These are phyloP conservation scores for Beauveria pseudobassiana DNA, from an alignment of 2,329 filamentous ascomycete species.

Conservation along the genomic window DNA sequence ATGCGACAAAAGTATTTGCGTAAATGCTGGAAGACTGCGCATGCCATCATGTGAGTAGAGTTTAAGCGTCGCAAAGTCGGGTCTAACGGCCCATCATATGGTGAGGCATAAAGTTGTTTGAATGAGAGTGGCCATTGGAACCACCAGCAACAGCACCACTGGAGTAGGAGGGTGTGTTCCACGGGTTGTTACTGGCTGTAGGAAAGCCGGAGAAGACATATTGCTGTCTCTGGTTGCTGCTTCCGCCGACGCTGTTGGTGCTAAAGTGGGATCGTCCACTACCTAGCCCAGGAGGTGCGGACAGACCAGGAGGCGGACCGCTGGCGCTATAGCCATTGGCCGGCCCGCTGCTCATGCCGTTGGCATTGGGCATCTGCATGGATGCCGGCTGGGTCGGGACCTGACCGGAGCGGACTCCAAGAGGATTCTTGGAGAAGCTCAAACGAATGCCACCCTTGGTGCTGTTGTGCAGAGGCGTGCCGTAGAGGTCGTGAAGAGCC, in stretches of 20 bases:
- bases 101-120: constrained; percentile 1
- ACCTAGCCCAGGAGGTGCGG: constrained; percentile 64
- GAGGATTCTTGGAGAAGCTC: constrained; percentile 94
- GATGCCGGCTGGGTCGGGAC: constrained; percentile 35
- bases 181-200: constrained; percentile 16
- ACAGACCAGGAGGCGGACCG: constrained; percentile 75
- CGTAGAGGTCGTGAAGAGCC: constrained; percentile 82
- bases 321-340: constrained; percentile 59
- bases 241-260: neutral
- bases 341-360: constrained; percentile 33
- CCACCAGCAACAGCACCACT: constrained; percentile 9
- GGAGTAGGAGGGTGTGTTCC: constrained; percentile 19
- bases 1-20: neutral
- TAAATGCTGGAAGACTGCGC: neutral
- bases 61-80: neutral
- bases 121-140: neutral
- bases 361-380: constrained; percentile 45
- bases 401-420: constrained; percentile 81
- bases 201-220: constrained; percentile 15
- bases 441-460: constrained; percentile 90
- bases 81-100: constrained; percentile 13
- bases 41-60: neutral
- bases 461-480: constrained; percentile 79
- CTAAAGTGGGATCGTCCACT: constrained; percentile 16
- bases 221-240: neutral